Evolutionary conservation across 495 filamentous ascomycete species (phyloP), one percentile per base, ranked within the genome.

Genomic region (Filosporella fistucella): DNA sequence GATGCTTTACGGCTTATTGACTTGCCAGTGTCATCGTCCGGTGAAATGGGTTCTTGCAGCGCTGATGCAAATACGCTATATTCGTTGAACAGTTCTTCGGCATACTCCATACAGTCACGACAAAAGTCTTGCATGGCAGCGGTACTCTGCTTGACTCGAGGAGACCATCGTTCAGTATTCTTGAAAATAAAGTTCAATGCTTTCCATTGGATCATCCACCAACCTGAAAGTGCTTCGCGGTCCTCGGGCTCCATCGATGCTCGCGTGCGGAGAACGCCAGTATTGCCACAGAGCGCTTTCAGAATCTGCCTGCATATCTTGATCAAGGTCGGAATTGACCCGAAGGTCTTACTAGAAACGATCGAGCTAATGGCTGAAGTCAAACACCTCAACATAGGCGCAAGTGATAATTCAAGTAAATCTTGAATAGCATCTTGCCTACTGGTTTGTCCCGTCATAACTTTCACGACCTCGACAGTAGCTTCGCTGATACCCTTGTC

Each of bases 81-180:
- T 53, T 94, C 81, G 42, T 85, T 81, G 56, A 97, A 87, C 3
- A 95, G 71, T 17, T 77, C 75, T 57, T 96, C 86, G 2, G 90
- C 90, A 56, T 95, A 86, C 52, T 96, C 86, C 73, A 97, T 97
- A 22, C 85, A 84, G 56, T 96, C 88, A 52, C 93, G 80, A 57
- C 88, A 93, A 54, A 97, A 96, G 40, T 97, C 86, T 59, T 85
- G 79, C 87, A 98, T 86, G 20, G 87, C 88, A 22, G 91, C 82
- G 47, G 75, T 65, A 18, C 49, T 41, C 10, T 80, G 72, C 21
- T 45, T 25, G 4, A 52, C 47, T 9, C 78, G 75, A 18, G 77
- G 65, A 42, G 82, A 81, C 91, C 93, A 98, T 3, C 62, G 63
- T 54, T 95, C 88, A 17, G 88, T 91, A 57, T 80, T 81, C 37